Base-by-base conservation (phyloP, 2,329 filamentous ascomycete species). In the Pseudogymnoascus sp. region DNA sequence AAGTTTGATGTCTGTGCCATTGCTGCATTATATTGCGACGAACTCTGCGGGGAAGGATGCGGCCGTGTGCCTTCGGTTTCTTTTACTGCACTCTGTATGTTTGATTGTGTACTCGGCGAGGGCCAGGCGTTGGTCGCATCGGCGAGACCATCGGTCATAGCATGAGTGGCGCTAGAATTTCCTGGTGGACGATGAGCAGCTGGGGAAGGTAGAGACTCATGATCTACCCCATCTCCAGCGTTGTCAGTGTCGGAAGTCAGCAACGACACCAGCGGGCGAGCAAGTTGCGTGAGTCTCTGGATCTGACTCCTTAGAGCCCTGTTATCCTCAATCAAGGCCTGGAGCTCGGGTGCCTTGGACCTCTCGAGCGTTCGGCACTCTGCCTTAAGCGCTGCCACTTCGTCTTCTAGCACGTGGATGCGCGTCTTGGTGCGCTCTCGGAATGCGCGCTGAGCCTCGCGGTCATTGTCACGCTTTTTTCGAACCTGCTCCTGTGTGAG, bases 401-500 rank as follows among this genome's bases (percentile, higher is more conserved):
- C 41, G 9, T 62, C 25, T 28, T 62, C 42, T 35, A 62, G 45
- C 14, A 52, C 30, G 35, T 62, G 42, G 25, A 62, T 62, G 23
- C 60, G 60, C 23, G 6, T 22, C 28, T 55, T 62, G 7, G 42
- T 19, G 12, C 60, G 22, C 45, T 62, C 60, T 19, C 60, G 60
- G 38, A 58, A 36, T 35, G 60, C 60, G 19, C 60, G 60, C 42
- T 62, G 60, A 16, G 60, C 60, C 23, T 39, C 42, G 16, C 60
- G 60, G 23, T 62, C 60, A 22, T 12, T 22, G 9, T 55, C 60
- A 14, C 60, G 23, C 55, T 62, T 62, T 2, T 22, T 36, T 8
- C 19, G 60, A 38, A 62, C 22, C 33, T 62, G 60, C 42, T 62
- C 60, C 60, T 62, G 41, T 33, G 23, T 58, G 23, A 62, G n/a